Evolutionary conservation across 176 grass and related monocot species (phyloP).

Genomic region (Olyra latifolia): DNA sequence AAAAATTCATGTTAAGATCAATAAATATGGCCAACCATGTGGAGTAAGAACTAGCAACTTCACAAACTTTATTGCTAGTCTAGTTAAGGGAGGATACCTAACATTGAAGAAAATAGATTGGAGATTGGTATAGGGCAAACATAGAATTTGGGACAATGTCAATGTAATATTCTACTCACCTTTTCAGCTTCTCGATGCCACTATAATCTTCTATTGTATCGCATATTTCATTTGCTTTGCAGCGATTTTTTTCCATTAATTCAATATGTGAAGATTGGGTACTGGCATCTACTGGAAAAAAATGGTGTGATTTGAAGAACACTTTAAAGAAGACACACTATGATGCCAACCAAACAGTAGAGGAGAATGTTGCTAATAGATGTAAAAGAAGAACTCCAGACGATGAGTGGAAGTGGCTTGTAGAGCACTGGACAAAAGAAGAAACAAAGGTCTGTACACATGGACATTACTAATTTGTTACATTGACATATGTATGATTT

Average conservation of each 20-base stretch:
- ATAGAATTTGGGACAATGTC: no score
- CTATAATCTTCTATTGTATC: no score
- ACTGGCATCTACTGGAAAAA: not conserved
- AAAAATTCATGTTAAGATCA: not conserved
- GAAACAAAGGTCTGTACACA: not conserved
- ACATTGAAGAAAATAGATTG: not conserved
- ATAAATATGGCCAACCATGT: not conserved
- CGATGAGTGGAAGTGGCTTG: not conserved
- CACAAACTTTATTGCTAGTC: not conserved
- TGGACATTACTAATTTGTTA: not conserved
- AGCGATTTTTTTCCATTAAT: no score
- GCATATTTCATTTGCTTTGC: no score
- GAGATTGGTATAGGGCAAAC: not conserved
- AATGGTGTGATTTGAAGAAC: not conserved
- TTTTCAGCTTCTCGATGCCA: no score
- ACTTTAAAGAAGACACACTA: not conserved
- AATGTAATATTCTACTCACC: no score
- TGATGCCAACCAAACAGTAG: not conserved
- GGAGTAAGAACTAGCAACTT: not conserved
- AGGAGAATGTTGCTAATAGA: not conserved
- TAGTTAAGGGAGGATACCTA: not conserved
- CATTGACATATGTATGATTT: not conserved
- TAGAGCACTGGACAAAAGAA: not conserved
- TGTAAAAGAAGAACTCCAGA: not conserved
- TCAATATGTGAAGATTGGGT: no score